Evolutionary conservation across 805 yeast species (phyloP), one percentile per base, ranked within the genome.

Genomic region (Candida anglica): DNA sequence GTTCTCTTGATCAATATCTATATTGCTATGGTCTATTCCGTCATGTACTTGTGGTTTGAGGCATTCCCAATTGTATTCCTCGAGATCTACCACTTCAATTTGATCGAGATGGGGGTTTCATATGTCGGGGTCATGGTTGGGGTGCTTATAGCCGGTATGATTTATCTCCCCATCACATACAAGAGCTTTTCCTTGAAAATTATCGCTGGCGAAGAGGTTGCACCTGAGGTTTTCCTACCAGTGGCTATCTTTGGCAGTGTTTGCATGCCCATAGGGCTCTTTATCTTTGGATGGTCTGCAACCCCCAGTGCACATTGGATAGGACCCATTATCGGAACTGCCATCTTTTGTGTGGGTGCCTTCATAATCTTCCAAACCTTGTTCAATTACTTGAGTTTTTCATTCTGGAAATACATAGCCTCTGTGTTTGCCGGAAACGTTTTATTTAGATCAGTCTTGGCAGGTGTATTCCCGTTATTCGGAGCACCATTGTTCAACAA

Each of bases 391-490:
- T 53, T 78, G 40, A 71, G 71, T 2, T 53, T 60, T 37, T 61
- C 74, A 4, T 77, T 71, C 49, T 71, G 66, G 22, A 55, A 71
- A 35, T 71, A 67, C 48, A 41, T 73, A 40, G 81, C 81, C 2
- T 75, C 81, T 1, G 81, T 73, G 2, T 75, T 71, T 52, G 82
- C 82, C 4, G 74, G 77, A 24, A 77, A 75, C 45, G 72, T 62
- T 24, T 54, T 77, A 17, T 63, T 67, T 39, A 68, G 84, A 36
- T 61, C 75, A 6, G 55, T 56, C 3, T 66, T 71, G 43, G 84
- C 80, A 1, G 75, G 77, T 40, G 73, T 69, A 2, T 79, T 79
- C 63, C 84, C 85, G 25, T 62, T 83, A 33, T 81, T 83, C 53
- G 82, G 84, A 5, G 49, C 64, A 25, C 73, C 75, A 22, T 68